Evolutionary conservation across 1,139 yeast species (phyloP).

Genomic region (Eremothecium gossypii): DNA sequence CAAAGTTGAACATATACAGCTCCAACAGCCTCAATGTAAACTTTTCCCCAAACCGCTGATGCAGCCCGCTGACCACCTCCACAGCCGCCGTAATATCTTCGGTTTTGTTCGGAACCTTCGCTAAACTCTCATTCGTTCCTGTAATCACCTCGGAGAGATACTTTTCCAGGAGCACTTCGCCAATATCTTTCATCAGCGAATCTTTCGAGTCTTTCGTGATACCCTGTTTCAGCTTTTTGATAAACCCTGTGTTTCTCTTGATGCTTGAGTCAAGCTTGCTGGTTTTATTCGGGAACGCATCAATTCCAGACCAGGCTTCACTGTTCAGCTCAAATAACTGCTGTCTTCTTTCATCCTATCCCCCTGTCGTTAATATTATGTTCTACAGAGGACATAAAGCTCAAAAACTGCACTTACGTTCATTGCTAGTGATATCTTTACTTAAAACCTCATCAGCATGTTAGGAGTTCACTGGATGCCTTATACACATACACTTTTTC

Average conservation of each 20-base stretch:
- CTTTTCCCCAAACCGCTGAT: conserved; percentile 54
- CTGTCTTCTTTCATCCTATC: conserved; percentile 29
- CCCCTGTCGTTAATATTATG: not conserved
- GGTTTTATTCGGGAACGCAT: conserved; percentile 22
- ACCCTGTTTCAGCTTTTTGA: conserved; percentile 56
- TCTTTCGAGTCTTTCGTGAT: conserved; percentile 41
- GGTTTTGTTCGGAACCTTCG: conserved; percentile 40
- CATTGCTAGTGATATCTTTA: too few relatives aligned
- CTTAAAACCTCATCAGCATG: too few relatives aligned
- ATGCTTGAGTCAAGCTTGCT: conserved; percentile 60
- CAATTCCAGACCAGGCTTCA: conserved; percentile 47
- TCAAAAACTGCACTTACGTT: too few relatives aligned
- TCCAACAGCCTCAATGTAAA: conserved; percentile 49
- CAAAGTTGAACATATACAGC: conserved; percentile 39
- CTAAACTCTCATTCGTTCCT: conserved; percentile 55
- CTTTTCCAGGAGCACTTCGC: conserved; percentile 58
- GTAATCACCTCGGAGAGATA: conserved; percentile 64
- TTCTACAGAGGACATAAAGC: not conserved
- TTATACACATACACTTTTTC: too few relatives aligned
- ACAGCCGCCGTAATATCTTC: conserved; percentile 58
- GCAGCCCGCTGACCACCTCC: conserved; percentile 63
- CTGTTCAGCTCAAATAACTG: conserved; percentile 38
- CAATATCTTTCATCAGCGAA: conserved; percentile 50
- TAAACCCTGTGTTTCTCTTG: conserved; percentile 77
- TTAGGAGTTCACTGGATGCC: too few relatives aligned